Evolutionary conservation across 768 basidiomycete genomes (phyloP).

Genomic region (Hydnomerulius pinastri): DNA sequence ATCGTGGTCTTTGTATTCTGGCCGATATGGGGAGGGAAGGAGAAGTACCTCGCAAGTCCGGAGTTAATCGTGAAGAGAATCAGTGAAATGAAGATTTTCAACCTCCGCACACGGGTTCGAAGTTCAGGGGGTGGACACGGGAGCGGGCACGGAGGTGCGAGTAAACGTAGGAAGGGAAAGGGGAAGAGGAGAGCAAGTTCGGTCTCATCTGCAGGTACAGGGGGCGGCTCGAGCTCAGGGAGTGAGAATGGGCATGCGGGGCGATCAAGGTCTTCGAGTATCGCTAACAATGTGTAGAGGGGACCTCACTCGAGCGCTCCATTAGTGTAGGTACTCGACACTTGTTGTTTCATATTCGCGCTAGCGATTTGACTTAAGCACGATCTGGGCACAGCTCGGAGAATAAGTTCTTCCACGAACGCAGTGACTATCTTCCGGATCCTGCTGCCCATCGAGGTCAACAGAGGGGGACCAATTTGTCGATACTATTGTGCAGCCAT

Average conservation of each 20-base stretch:
- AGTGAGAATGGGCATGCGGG: neutral
- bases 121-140: neutral
- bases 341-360: no score
- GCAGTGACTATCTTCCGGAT: no score
- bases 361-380: no score
- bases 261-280: neutral
- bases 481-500: no score
- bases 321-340: no score
- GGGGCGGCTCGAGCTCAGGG: neutral
- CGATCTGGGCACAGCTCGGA: no score
- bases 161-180: neutral
- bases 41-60: neutral
- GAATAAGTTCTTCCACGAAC: no score
- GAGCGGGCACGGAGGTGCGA: no score
- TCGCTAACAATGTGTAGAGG: neutral
- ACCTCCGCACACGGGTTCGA: neutral
- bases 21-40: slow-evolving; percentile 1
- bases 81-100: neutral
- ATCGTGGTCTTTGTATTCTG: slow-evolving; percentile 25
- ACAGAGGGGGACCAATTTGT: no score
- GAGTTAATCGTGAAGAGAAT: neutral
- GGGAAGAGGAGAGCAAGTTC: neutral
- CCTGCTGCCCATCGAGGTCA: no score
- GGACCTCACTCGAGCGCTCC: no score
- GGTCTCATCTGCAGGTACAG: neutral